These are phyloP conservation scores for Arabidopsis hybrid DNA, from an alignment of 441 rosid genomes.

Conservation along the genomic window DNA sequence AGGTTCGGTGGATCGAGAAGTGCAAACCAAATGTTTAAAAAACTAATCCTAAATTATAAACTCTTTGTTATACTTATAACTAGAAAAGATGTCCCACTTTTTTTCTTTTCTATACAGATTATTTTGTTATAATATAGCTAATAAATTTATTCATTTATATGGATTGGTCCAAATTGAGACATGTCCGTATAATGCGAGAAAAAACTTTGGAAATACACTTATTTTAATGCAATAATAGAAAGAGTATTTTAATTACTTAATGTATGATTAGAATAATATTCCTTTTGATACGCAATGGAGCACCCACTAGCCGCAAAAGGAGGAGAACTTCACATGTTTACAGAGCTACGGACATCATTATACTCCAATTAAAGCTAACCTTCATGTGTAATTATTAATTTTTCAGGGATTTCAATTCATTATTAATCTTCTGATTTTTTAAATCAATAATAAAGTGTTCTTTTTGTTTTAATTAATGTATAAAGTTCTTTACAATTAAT, in stretches of 20 bases:
- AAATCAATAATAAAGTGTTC: constrained; percentile 3
- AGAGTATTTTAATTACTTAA: background rate
- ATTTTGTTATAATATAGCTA: background rate
- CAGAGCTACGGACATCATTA: constrained; percentile 60
- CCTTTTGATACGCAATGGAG: constrained; percentile 48
- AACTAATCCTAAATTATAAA: background rate
- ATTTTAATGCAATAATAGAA: background rate
- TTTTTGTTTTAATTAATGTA: constrained; percentile 24
- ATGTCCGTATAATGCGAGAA: constrained; percentile 41
- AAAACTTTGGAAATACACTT: constrained; percentile 10
- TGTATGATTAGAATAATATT: constrained; percentile 24
- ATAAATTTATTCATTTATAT: background rate
- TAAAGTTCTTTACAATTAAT: constrained; percentile 54
- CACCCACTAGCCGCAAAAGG: constrained; percentile 78
- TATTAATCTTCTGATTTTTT: constrained; percentile 22
- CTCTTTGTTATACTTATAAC: constrained; percentile 6
- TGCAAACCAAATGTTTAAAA: constrained; percentile 17
- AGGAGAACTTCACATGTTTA: constrained; percentile 73
- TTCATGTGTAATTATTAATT: constrained; percentile 47
- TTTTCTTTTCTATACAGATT: background rate
- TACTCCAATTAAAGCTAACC: constrained; percentile 61
- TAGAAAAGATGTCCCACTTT: constrained; percentile 29
- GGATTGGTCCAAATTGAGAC: constrained; percentile 27
- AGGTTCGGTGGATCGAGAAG: constrained; percentile 34
- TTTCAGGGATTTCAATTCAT: background rate